Evolutionary conservation across 164 flowering plant species (phyloP).

Genomic region (Annona squamosa): DNA sequence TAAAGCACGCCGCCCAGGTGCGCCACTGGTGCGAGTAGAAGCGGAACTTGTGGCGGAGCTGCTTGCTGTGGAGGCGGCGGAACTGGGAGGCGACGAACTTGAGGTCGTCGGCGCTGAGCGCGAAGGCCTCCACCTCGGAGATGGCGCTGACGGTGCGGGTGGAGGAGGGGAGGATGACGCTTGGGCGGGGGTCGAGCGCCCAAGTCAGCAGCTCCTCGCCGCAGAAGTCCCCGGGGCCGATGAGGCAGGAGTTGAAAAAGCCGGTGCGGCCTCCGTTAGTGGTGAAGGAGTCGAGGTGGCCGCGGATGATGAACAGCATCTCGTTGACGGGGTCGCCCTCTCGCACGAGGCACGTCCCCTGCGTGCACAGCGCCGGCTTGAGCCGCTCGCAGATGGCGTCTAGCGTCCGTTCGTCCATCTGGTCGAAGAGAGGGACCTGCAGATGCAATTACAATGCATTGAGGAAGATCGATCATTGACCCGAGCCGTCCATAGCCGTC

Average conservation of each 20-base stretch:
- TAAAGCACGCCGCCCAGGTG: slow-evolving; percentile 98
- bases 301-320: slow-evolving; percentile 95
- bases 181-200: slow-evolving; percentile 94
- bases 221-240: slow-evolving; percentile 91
- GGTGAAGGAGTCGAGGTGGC: slow-evolving; percentile 89
- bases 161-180: slow-evolving; percentile 81
- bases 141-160: slow-evolving; percentile 88
- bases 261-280: slow-evolving; percentile 97
- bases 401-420: slow-evolving; percentile 90
- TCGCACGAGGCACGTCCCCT: slow-evolving; percentile 64
- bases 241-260: slow-evolving; percentile 73
- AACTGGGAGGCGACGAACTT: slow-evolving; percentile 95
- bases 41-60: slow-evolving; percentile 93
- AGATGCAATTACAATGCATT: not conserved
- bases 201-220: slow-evolving; percentile 97
- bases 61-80: slow-evolving; percentile 93
- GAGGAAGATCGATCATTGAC: too few relatives aligned
- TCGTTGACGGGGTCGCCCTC: slow-evolving; percentile 99
- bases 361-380: slow-evolving; percentile 81
- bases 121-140: slow-evolving; percentile 92
- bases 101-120: slow-evolving; percentile 78
- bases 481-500: too few relatives aligned
- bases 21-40: slow-evolving; percentile 98
- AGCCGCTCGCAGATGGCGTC: slow-evolving; percentile 97
- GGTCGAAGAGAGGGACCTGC: slow-evolving; percentile 90